These are phyloP conservation scores for Populus nigra DNA, from an alignment of 345 rosid genomes.

Conservation along the genomic window DNA sequence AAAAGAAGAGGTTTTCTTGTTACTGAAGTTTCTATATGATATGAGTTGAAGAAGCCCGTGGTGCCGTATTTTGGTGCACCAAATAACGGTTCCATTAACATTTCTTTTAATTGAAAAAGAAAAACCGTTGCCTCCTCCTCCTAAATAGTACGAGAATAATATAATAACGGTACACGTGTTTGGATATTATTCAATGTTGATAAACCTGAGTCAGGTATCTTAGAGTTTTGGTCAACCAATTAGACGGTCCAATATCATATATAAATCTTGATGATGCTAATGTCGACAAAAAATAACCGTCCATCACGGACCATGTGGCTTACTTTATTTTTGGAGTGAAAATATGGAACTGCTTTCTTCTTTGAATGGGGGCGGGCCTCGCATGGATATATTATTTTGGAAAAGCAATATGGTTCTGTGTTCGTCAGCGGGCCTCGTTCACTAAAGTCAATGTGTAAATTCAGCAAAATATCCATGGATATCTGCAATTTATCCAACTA, in stretches of 20 bases:
- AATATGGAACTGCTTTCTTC: no score
- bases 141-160: no score
- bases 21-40: no score
- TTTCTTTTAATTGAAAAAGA: no score
- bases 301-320: not conserved
- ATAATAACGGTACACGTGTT: not conserved
- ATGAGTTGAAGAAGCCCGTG: no score
- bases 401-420: not conserved
- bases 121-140: no score
- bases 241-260: slow-evolving; percentile 5
- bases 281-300: not conserved
- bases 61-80: slow-evolving; percentile 15
- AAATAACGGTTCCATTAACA: slow-evolving; percentile 17
- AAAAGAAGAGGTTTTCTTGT: no score
- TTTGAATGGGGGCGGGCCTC: no score
- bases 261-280: not conserved
- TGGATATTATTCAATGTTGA: not conserved
- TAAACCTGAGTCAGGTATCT: not conserved
- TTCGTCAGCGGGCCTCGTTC: not conserved
- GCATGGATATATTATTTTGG: no score
- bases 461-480: no score
- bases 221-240: slow-evolving; percentile 31
- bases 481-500: no score
- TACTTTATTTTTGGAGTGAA: no score
- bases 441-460: not conserved